Evolutionary conservation across 2,329 filamentous ascomycete genomes (phyloP).

Genomic region (Penicillium vulpinum): DNA sequence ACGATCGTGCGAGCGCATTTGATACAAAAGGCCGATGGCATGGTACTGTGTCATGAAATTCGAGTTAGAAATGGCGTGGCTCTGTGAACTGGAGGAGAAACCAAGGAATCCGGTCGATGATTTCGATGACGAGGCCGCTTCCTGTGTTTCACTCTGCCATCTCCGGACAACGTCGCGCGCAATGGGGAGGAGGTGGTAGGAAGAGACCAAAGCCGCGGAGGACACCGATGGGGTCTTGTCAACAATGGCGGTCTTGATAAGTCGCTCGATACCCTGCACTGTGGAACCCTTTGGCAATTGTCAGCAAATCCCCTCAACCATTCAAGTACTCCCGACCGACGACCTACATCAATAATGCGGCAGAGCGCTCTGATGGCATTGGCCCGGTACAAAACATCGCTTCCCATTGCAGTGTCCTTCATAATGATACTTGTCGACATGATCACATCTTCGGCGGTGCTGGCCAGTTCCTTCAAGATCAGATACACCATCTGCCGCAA

Average conservation of each 20-base stretch:
- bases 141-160: slow-evolving; percentile 98
- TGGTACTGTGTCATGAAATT: slow-evolving; percentile 99
- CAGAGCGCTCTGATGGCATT: slow-evolving; percentile 95
- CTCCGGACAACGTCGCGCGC: slow-evolving; percentile 91
- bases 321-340: not conserved
- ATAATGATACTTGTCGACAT: slow-evolving; percentile 99
- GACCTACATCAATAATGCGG: slow-evolving; percentile 84
- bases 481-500: slow-evolving; percentile 98
- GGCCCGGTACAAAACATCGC: slow-evolving; percentile 87
- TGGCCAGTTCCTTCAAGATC: slow-evolving; percentile 94
- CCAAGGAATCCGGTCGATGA: slow-evolving; percentile 88
- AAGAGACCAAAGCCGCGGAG: slow-evolving; percentile 91
- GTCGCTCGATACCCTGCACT: slow-evolving; percentile 94
- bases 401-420: slow-evolving; percentile 97
- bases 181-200: slow-evolving; percentile 95
- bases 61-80: slow-evolving; percentile 72
- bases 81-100: slow-evolving; percentile 75
- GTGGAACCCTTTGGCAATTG: slow-evolving; percentile 69
- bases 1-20: slow-evolving; percentile 95
- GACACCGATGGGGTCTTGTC: slow-evolving; percentile 98
- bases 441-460: slow-evolving; percentile 96
- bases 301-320: slow-evolving; percentile 15
- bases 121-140: slow-evolving; percentile 87
- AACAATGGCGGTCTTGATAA: slow-evolving; percentile 98
- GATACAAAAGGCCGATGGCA: slow-evolving; percentile 93